phyloP scores from a whole-genome alignment of 768 basidiomycete species.

The Calvatia gigantea region DNA sequence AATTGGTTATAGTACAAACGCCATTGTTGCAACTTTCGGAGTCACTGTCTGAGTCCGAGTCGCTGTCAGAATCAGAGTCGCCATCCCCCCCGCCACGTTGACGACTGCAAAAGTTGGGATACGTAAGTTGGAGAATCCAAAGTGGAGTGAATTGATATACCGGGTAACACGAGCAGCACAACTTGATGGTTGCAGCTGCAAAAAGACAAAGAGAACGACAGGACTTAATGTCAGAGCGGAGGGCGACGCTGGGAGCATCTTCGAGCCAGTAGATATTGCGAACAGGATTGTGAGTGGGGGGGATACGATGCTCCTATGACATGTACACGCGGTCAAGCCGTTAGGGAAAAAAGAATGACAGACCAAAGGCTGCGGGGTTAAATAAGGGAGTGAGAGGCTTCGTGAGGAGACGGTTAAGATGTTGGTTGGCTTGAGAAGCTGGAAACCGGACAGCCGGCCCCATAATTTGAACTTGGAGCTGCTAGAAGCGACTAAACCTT shows the following conservation, averaged over 20 bases:
- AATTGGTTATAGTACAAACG: slow-evolving; percentile 1
- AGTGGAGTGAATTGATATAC: background rate
- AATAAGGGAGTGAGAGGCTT: slow-evolving; percentile 2
- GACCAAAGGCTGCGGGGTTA: slow-evolving; percentile 6
- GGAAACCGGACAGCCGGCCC: slow-evolving; percentile 3
- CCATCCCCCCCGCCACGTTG: background rate
- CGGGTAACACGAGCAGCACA: background rate
- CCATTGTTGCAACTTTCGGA: slow-evolving; percentile 6
- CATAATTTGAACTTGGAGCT: background rate
- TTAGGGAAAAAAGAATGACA: slow-evolving; percentile 1
- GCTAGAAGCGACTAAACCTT: slow-evolving; percentile 4
- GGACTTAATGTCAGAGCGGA: background rate
- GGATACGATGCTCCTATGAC: background rate
- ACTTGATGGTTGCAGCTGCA: slow-evolving; percentile 4
- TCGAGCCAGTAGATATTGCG: background rate
- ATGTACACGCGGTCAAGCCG: background rate
- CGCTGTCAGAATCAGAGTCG: slow-evolving; percentile 12
- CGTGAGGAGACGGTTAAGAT: background rate
- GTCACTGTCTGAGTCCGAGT: slow-evolving; percentile 11
- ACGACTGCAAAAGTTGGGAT: background rate
- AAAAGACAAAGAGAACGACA: background rate
- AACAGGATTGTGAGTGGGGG: background rate
- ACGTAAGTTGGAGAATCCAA: background rate
- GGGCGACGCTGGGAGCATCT: background rate
- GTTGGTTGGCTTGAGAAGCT: slow-evolving; percentile 5